A percentile compares a stretch with the other conserved stretches of the same genome.
Conservation (phyloP, 768 basidiomycete genomes). For the Scleroderma citrinum region DNA sequence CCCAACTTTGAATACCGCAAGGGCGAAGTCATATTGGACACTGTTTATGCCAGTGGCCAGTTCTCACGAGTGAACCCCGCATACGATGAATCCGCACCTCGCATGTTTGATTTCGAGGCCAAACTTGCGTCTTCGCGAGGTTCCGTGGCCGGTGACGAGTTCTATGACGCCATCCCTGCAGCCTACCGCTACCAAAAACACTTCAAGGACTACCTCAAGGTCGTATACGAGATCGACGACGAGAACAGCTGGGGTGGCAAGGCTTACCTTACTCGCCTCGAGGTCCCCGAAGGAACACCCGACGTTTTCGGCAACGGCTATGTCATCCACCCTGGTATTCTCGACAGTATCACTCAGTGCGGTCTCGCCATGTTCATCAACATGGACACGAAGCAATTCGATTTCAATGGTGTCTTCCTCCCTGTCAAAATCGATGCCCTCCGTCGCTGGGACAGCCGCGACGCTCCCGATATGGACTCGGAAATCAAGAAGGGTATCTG, state of each 20-base stretch:
- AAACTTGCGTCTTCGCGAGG: constrained; percentile 13
- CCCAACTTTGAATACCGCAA: constrained; percentile 18
- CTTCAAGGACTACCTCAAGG: constrained; percentile 24
- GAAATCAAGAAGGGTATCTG: constrained; percentile 26
- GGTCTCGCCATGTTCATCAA: constrained; percentile 25
- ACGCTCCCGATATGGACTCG: constrained; percentile 18
- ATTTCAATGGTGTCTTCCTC: constrained; percentile 27
- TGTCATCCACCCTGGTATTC: constrained; percentile 27
- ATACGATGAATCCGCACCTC: constrained; percentile 17
- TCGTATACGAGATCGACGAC: constrained; percentile 23
- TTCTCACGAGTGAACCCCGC: constrained; percentile 23
- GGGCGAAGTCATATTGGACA: constrained; percentile 22
- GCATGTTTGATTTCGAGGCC: constrained; percentile 17
- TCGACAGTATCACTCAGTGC: constrained; percentile 29
- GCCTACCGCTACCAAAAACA: constrained; percentile 15
- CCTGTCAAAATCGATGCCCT: constrained; percentile 26
- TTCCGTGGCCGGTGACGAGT: constrained; percentile 12
- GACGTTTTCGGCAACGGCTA: constrained; percentile 28
- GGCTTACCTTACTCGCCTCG: constrained; percentile 21
- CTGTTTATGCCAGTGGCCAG: constrained; percentile 24
- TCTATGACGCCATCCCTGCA: constrained; percentile 10
- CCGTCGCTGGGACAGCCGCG: constrained; percentile 24
- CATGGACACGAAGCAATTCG: constrained; percentile 22
- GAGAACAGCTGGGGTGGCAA: constrained; percentile 23
- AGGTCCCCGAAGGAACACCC: constrained; percentile 15